Conservation (phyloP, 225 moss, liverwort and hornwort genomes). For the Straminergon stramineum region DNA sequence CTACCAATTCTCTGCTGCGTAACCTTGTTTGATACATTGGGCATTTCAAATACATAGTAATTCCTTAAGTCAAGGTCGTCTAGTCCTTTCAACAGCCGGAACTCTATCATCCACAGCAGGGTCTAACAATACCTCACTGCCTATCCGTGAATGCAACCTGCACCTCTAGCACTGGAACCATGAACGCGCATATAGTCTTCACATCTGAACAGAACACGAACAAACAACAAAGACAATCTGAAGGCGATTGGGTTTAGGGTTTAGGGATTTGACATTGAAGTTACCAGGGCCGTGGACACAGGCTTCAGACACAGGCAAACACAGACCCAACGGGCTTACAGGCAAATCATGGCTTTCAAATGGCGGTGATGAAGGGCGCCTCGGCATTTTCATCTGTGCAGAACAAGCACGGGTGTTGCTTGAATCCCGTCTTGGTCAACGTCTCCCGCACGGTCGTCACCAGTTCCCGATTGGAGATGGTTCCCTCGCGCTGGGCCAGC, state of each 20-base stretch:
- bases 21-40: neutral
- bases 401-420: slow-evolving; percentile 88
- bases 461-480: slow-evolving; percentile 55
- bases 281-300: neutral
- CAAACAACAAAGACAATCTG: neutral
- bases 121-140: neutral
- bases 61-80: no score
- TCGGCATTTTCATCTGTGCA: slow-evolving; percentile 50
- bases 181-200: neutral
- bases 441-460: slow-evolving; percentile 47
- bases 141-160: neutral
- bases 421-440: slow-evolving; percentile 54
- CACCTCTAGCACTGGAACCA: neutral
- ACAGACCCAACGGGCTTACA: neutral
- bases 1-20: neutral
- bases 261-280: neutral
- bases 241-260: neutral
- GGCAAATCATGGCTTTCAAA: neutral
- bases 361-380: slow-evolving; percentile 42
- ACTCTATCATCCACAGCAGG: neutral
- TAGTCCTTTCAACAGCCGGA: neutral
- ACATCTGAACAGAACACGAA: neutral
- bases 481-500: slow-evolving; percentile 2
- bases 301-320: neutral
- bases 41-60: neutral